Evolutionary conservation across 768 basidiomycete species (phyloP).

Genomic region (Rhizopogon vinicolor): DNA sequence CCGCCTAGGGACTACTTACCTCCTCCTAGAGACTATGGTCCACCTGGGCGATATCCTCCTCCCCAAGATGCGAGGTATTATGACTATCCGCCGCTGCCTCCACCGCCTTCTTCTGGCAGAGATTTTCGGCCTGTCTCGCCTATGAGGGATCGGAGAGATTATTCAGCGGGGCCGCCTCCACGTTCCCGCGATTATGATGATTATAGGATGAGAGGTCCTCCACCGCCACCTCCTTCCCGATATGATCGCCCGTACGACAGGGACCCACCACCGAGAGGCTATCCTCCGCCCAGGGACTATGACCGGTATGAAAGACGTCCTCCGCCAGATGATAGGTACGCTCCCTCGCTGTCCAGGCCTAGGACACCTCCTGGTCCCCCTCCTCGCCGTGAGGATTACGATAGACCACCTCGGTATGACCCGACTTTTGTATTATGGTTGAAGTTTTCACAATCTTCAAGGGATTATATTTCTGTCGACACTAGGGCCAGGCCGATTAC

Average conservation of each 20-base stretch:
- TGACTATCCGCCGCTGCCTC: constrained; percentile 40
- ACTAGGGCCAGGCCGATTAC: constrained; percentile 35
- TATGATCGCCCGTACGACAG: constrained; percentile 47
- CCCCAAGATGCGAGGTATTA: constrained; percentile 57
- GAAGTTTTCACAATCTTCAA: constrained; percentile 18
- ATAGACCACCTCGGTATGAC: constrained; percentile 55
- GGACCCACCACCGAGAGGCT: constrained; percentile 49
- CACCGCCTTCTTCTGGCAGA: constrained; percentile 34
- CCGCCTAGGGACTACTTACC: constrained; percentile 46
- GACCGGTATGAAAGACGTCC: constrained; percentile 58
- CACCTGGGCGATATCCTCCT: constrained; percentile 39
- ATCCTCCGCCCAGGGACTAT: constrained; percentile 50
- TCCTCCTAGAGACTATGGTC: constrained; percentile 31
- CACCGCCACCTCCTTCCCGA: constrained; percentile 43
- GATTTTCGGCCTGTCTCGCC: constrained; percentile 60
- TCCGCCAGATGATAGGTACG: constrained; percentile 38
- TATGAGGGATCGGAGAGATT: constrained; percentile 66
- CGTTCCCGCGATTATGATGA: constrained; percentile 67
- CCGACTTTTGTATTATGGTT: constrained; percentile 1
- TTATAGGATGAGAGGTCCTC: constrained; percentile 51
- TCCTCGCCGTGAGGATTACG: constrained; percentile 62
- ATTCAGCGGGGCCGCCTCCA: constrained; percentile 42
- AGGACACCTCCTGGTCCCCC: constrained; percentile 51
- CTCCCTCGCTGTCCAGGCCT: constrained; percentile 37
- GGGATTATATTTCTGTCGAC: constrained; percentile 49